Conservation (phyloP, 306 rosid genomes). For the Vicia faba region DNA sequence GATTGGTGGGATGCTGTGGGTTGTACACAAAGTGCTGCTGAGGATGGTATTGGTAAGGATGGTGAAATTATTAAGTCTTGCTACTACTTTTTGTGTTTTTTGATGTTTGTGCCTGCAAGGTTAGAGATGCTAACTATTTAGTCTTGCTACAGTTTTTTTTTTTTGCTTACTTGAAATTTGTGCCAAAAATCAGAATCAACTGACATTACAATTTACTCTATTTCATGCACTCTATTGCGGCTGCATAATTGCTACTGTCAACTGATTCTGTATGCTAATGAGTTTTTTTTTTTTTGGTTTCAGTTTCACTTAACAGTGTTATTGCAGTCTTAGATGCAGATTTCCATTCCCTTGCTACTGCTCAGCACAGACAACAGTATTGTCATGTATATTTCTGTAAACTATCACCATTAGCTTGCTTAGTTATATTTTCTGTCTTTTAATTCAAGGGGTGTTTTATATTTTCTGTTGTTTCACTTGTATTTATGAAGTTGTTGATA, state of each 20-base stretch:
- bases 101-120: neutral
- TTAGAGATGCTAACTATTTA: constrained; percentile 18
- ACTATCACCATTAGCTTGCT: constrained; percentile 30
- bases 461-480: constrained; percentile 29
- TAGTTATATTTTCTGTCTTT: constrained; percentile 18
- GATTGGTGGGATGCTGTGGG: constrained; percentile 99
- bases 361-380: constrained; percentile 89
- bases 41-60: constrained; percentile 91
- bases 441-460: constrained; percentile 1
- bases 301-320: constrained; percentile 90
- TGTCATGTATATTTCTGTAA: constrained; percentile 77
- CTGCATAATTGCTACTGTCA: constrained; percentile 8
- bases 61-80: constrained; percentile 30
- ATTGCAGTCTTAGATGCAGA: constrained; percentile 98
- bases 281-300: constrained; percentile 40
- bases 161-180: neutral
- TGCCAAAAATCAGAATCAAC: constrained; percentile 13
- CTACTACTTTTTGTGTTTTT: constrained; percentile 15
- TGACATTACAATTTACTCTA: constrained; percentile 19
- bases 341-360: constrained; percentile 93
- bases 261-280: constrained; percentile 25
- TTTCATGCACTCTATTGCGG: constrained; percentile 26
- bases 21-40: constrained; percentile 97
- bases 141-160: constrained; percentile 18
- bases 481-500: constrained; percentile 12